Evolutionary conservation across 331 rosid genomes (phyloP), one percentile per base, ranked within the genome.

Genomic region (Malus hybrid): DNA sequence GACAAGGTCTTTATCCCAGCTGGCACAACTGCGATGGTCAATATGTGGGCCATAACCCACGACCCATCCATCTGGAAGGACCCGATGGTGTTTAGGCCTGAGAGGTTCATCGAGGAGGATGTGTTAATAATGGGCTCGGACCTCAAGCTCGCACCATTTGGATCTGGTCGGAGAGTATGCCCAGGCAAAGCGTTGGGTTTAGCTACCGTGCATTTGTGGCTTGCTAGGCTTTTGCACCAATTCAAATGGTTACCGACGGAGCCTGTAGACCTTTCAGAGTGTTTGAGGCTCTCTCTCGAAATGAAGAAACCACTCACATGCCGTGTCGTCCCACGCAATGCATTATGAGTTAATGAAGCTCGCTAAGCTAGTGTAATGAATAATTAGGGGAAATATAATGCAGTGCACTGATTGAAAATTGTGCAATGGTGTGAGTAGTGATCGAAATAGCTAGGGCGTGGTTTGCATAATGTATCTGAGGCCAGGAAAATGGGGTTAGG

Each of bases 31-130:
- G 93, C 96, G 19, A 91, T 91, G 90, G 98, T 94, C 5, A 94
- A 94, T 76, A 94, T 94, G 98, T 94, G 98, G 98, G 91, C 98
- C 55, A 94, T 94, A 78, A 79, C 95, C 3, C 98, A 94, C 14
- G 95, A 94, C 73, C 74, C 93, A 0, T 10, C 87, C 2, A 50
- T 91, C 0, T 94, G 98, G 98, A 85, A 88, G 39, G 95, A 94
- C 6, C 96, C 97, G 0, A 86, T 86, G 91, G 67, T 67, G 33
- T 94, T 94, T 44, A 81, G 68, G 63, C 98, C 98, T 1, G 90
- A 90, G 9, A 74, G 98, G 14, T 94, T 94, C 73, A 28, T 85
- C 0, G 86, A 88, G 19, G 89, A 88, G 24, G 95, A 90, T 0
- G 79, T 91, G 10, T 70, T 89, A 5, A 80, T 94, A 50, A 87